phyloP scores from a whole-genome alignment of 164 flowering plant genomes.

The Malania oleifera region DNA sequence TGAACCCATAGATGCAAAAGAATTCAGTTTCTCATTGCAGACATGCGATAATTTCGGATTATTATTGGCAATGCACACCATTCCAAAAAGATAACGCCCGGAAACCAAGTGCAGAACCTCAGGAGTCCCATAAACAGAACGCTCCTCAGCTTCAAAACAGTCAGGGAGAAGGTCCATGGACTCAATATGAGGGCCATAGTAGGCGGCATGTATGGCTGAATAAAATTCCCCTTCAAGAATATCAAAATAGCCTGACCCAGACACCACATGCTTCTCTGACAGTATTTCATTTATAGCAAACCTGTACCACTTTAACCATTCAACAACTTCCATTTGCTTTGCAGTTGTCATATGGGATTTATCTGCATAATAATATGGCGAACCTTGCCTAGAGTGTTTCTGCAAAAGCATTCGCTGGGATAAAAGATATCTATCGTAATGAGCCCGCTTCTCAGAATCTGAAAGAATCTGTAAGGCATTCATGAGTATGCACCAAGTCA shows the following conservation, averaged over 20 bases:
- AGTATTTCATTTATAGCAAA: constrained; percentile 63
- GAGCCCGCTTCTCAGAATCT: constrained; percentile 70
- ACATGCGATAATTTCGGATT: constrained; percentile 40
- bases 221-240: constrained; percentile 73
- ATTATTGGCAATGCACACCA: constrained; percentile 48
- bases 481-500: not conserved
- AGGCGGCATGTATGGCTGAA: constrained; percentile 74
- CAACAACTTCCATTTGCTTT: constrained; percentile 80
- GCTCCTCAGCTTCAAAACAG: constrained; percentile 93
- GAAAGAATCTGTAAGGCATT: constrained; percentile 74
- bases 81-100: constrained; percentile 86
- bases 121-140: constrained; percentile 62
- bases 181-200: constrained; percentile 73
- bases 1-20: constrained; percentile 20
- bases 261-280: constrained; percentile 49
- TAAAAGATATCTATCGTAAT: constrained; percentile 62
- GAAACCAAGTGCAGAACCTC: constrained; percentile 95
- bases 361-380: constrained; percentile 31
- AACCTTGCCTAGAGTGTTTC: constrained; percentile 26
- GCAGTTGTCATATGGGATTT: constrained; percentile 24
- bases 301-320: constrained; percentile 88
- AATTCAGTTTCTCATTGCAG: constrained; percentile 29
- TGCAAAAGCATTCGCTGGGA: constrained; percentile 44
- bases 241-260: constrained; percentile 76
- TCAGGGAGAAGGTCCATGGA: constrained; percentile 86